Evolutionary conservation across 768 basidiomycete genomes (phyloP).

Genomic region (Rhodosporidiobolus sp.): DNA sequence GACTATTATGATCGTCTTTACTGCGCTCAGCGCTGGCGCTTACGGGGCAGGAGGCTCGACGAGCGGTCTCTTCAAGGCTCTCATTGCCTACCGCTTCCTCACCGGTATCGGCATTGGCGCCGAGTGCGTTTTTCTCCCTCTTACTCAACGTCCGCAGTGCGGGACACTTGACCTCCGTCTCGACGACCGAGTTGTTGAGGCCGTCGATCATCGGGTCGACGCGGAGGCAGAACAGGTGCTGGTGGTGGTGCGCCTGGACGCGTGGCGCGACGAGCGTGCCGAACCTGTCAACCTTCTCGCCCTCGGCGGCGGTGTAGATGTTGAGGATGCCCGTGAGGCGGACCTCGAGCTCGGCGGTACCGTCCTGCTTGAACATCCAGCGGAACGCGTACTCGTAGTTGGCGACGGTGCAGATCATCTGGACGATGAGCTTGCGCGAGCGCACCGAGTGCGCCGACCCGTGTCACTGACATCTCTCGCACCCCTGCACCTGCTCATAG

Average conservation of each 20-base stretch:
- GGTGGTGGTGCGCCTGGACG: conserved; percentile 46
- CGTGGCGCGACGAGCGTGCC: conserved; percentile 77
- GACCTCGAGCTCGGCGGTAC: conserved; percentile 78
- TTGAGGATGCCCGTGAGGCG: conserved; percentile 80
- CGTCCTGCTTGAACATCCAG: conserved; percentile 87
- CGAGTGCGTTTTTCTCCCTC: not conserved
- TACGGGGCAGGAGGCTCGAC: conserved; percentile 70
- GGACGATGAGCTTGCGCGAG: conserved; percentile 77
- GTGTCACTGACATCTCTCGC: no score
- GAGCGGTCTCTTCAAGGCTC: conserved; percentile 70
- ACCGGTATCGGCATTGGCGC: conserved; percentile 55
- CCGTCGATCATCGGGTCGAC: conserved; percentile 51
- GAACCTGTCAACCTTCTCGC: conserved; percentile 64
- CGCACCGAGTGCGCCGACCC: conserved; percentile 76
- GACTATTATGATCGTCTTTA: conserved; percentile 27
- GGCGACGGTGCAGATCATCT: conserved; percentile 82
- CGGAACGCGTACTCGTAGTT: conserved; percentile 61
- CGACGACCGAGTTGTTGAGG: conserved; percentile 72
- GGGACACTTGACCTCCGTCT: conserved; percentile 72
- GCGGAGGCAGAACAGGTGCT: conserved; percentile 34
- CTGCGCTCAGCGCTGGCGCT: conserved; percentile 61
- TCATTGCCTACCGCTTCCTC: conserved; percentile 76
- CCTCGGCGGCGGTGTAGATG: conserved; percentile 60
- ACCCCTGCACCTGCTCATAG: not conserved
- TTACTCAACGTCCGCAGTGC: no score